These are phyloP conservation scores for Hippophae gyantsensis DNA, from an alignment of 306 rosid species.

Conservation along the genomic window DNA sequence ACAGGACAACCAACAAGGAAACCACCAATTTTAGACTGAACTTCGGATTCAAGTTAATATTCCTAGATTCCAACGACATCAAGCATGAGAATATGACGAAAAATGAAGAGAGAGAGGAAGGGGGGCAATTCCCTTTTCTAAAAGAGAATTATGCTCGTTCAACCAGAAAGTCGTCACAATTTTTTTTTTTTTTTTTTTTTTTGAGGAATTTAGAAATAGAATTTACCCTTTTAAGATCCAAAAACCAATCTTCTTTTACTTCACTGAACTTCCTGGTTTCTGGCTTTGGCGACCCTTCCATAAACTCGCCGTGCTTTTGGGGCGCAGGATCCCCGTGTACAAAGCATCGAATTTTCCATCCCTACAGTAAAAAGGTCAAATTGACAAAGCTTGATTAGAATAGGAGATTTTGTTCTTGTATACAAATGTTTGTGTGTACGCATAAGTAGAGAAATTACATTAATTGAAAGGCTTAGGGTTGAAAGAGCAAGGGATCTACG, in stretches of 20 bases:
- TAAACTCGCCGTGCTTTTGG: not conserved
- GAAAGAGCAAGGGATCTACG: slow-evolving; percentile 10
- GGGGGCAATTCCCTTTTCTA: too few species aligned
- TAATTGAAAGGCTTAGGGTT: slow-evolving; percentile 4
- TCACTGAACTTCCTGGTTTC: not conserved
- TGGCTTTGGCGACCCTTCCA: not conserved
- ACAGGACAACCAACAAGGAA: too few species aligned
- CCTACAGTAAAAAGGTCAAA: not conserved
- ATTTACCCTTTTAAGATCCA: not conserved
- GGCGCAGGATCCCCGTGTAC: not conserved
- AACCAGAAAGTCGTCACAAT: not conserved
- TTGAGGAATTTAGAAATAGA: not conserved
- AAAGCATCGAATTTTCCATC: not conserved
- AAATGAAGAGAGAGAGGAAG: too few species aligned
- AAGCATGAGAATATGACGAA: too few species aligned
- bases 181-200: not conserved
- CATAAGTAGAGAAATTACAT: slow-evolving; percentile 13
- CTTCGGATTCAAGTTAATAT: too few species aligned
- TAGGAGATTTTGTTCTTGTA: too few species aligned
- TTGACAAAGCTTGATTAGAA: too few species aligned
- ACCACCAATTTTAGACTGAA: too few species aligned
- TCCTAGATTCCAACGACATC: too few species aligned
- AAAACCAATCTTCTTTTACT: not conserved
- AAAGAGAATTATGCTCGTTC: too few species aligned
- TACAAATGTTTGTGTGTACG: too few species aligned